Evolutionary conservation across 176 grass and related monocot species (phyloP), one percentile per base, ranked within the genome.

Genomic region (Aegilops speltoides): DNA sequence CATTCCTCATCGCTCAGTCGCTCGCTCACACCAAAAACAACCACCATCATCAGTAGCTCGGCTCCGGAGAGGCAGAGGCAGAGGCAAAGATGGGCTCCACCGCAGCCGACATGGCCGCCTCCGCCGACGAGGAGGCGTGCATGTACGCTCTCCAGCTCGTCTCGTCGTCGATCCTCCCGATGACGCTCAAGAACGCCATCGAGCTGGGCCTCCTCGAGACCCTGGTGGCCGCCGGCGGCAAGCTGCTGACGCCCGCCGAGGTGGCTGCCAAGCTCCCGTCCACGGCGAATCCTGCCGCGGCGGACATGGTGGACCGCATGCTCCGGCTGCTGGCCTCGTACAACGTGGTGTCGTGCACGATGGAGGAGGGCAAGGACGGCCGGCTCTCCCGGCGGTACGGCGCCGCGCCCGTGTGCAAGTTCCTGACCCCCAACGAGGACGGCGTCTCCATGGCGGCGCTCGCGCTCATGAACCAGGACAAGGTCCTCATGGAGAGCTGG

Each of bases 401-500:
- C 14, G 78, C 86, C 0, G 79, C 81, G 8, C 96, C 93, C 14
- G 93, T 94, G 8, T 91, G 93, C 93, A 93, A 93, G 80, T 98
- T 90, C 89, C 89, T 98, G 32, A 95, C 96, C 8, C 90, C 90
- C 61, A 98, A 98, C 68, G 88, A 95, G 62, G 93, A 95, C 62
- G 96, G 93, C 48, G 93, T 93, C 45, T 98, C 96, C 91, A 95
- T 98, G 96, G 93, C 96, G 2, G 84, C 93, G n/a, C 80, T 95
- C 56, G 81, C 77, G 57, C 91, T 95, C 76, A 95, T 98, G 93
- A 93, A 94, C 91, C 96, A 95, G 86, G 96, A 98, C 80, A 95
- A 98, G 88, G 74, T 98, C 68, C 91, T 98, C 83, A 95, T 98
- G 93, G 96, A 95, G 91, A 98, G 96, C 88, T 98, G 96, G 96